Evolutionary conservation across 345 rosid species (phyloP).

Genomic region (Erucastrum elatum): DNA sequence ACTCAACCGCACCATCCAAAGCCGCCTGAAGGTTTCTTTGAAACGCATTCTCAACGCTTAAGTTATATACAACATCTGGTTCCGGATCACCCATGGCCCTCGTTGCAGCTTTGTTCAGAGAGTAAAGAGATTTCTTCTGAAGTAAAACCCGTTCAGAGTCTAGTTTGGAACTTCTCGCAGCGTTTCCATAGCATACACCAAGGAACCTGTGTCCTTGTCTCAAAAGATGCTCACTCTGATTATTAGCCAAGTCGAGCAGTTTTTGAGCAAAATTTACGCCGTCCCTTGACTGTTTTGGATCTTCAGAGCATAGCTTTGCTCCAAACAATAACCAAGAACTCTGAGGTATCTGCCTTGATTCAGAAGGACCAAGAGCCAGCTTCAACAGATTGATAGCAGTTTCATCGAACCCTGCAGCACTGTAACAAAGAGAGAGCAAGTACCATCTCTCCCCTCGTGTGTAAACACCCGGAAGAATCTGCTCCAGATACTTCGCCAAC

Average conservation of each 20-base stretch:
- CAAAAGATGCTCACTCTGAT: conserved; percentile 50
- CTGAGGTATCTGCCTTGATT: conserved; percentile 59
- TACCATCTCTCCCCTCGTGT: conserved; percentile 83
- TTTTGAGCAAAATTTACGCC: conserved; percentile 65
- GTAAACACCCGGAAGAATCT: conserved; percentile 69
- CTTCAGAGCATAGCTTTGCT: conserved; percentile 75
- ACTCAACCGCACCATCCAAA: conserved; percentile 61
- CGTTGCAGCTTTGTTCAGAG: conserved; percentile 60
- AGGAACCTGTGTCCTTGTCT: conserved; percentile 73
- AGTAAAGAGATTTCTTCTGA: conserved; percentile 61
- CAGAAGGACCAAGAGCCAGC: conserved; percentile 65
- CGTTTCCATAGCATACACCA: conserved; percentile 79
- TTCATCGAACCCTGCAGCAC: conserved; percentile 71
- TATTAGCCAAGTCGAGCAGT: conserved; percentile 45
- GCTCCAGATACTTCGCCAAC: conserved; percentile 73
- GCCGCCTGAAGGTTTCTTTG: conserved; percentile 84
- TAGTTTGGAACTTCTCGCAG: conserved; percentile 67
- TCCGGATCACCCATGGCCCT: conserved; percentile 46
- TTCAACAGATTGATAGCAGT: conserved; percentile 71
- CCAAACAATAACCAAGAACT: conserved; percentile 67
- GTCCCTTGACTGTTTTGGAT: conserved; percentile 57
- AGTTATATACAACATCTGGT: conserved; percentile 56
- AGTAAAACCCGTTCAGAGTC: conserved; percentile 67
- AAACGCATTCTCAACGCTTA: conserved; percentile 73
- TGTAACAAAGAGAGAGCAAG: conserved; percentile 83